A percentile compares a stretch with the other conserved stretches of the same genome.
These are phyloP conservation scores for Exophiala oligosperma DNA, from an alignment of 2,329 filamentous ascomycete genomes.

Conservation along the genomic window DNA sequence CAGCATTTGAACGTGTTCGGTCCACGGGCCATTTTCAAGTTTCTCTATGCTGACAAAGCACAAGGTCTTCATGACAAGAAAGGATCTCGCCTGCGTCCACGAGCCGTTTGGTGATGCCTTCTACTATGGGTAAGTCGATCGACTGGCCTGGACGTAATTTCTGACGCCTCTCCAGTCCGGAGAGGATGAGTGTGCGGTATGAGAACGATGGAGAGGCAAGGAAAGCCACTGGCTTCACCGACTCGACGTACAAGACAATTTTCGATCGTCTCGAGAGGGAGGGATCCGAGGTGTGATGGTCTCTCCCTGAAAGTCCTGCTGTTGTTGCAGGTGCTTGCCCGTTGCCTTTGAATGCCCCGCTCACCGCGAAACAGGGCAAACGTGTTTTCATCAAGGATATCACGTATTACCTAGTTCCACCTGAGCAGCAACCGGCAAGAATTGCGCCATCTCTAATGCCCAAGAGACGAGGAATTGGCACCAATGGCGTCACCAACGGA, in stretches of 20 bases:
- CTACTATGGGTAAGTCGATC: slow-evolving; percentile 59
- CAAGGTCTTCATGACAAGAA: slow-evolving; percentile 94
- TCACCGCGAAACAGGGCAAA: slow-evolving; percentile 67
- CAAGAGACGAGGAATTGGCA: slow-evolving; percentile 62
- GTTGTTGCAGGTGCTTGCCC: slow-evolving; percentile 22
- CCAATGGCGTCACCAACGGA: slow-evolving; percentile 35
- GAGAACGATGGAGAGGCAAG: slow-evolving; percentile 62
- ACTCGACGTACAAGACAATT: slow-evolving; percentile 59
- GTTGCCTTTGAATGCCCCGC: slow-evolving; percentile 23
- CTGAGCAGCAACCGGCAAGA: slow-evolving; percentile 64
- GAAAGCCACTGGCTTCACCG: slow-evolving; percentile 43
- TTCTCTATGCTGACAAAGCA: slow-evolving; percentile 17
- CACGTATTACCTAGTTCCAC: slow-evolving; percentile 84
- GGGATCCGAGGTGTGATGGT: slow-evolving; percentile 66
- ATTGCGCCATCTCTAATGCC: slow-evolving; percentile 74
- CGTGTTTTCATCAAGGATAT: slow-evolving; percentile 98
- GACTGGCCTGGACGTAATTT: not conserved
- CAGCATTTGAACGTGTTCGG: slow-evolving; percentile 85
- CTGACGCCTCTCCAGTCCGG: slow-evolving; percentile 63
- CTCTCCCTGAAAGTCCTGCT: slow-evolving; percentile 29
- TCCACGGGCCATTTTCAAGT: not conserved
- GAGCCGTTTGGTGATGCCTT: slow-evolving; percentile 97
- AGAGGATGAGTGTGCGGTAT: slow-evolving; percentile 78
- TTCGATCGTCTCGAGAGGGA: slow-evolving; percentile 73
- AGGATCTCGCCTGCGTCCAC: slow-evolving; percentile 81